Evolutionary conservation across 768 basidiomycete genomes (phyloP).

Genomic region (Pisolithus marmoratus): DNA sequence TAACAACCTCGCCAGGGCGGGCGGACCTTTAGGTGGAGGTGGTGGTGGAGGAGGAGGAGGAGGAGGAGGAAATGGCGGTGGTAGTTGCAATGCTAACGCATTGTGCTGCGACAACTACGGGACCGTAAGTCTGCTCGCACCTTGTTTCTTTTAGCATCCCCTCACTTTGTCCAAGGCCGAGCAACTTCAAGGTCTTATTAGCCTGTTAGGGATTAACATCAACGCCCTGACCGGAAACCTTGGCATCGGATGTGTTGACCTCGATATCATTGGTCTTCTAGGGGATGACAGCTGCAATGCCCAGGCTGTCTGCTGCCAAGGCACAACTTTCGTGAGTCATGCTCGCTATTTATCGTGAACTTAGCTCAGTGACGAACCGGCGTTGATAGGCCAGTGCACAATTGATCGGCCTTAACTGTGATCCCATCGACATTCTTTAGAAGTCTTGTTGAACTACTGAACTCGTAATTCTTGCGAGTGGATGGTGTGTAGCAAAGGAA

Average conservation of each 20-base stretch:
- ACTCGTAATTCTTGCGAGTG: too few relatives aligned
- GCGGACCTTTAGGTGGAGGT: too few relatives aligned
- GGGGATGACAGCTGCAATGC: conserved; percentile 13
- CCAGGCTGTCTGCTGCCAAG: conserved; percentile 34
- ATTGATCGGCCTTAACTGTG: background rate
- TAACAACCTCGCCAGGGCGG: background rate
- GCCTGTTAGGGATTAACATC: background rate
- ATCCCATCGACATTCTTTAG: background rate
- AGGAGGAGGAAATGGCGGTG: background rate
- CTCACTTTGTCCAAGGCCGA: background rate
- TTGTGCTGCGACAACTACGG: conserved; percentile 11
- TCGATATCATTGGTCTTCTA: conserved; percentile 5
- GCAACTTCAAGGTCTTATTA: background rate
- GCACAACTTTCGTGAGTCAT: conserved; percentile 32
- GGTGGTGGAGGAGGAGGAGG: background rate
- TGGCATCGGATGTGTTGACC: conserved; percentile 1
- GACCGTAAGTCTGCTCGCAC: background rate
- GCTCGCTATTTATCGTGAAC: background rate
- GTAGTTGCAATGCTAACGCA: conserved; percentile 7
- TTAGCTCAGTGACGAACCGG: background rate
- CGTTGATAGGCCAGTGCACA: too few relatives aligned
- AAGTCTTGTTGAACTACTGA: too few relatives aligned
- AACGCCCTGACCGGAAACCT: conserved; percentile 9
- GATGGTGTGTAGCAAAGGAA: too few relatives aligned
- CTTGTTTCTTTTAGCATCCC: background rate